Percentiles rank a stretch among this genome's conserved stretches.
Evolutionary conservation across 2,329 filamentous ascomycete genomes (phyloP).

Genomic region (Pestalotiopsis sp.): DNA sequence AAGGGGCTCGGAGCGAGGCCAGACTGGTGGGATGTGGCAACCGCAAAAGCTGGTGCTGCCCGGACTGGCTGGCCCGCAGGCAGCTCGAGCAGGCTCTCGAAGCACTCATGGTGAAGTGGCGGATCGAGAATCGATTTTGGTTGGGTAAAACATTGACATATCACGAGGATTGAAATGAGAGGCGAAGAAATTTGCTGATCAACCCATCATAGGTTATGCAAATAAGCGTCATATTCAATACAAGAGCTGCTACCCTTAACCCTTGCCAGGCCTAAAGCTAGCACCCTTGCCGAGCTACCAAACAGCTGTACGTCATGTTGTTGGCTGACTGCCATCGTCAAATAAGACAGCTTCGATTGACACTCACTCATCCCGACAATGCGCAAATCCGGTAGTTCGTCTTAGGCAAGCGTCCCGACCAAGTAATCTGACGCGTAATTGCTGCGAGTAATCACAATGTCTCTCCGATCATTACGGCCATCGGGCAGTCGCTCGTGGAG

Average conservation of each 20-base stretch:
- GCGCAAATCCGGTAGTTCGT: neutral
- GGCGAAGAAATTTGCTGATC: neutral
- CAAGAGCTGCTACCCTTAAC: neutral
- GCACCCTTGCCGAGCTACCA: neutral
- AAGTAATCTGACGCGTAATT: neutral
- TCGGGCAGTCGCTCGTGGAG: conserved; percentile 13
- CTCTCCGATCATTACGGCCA: conserved; percentile 2
- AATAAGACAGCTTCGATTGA: neutral
- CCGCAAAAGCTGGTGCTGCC: neutral
- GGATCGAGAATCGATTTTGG: neutral
- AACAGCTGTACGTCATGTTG: neutral
- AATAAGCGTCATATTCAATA: neutral
- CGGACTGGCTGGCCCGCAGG: neutral
- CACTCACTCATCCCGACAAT: neutral
- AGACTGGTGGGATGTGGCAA: neutral
- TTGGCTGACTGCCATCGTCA: neutral
- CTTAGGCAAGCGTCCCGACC: neutral
- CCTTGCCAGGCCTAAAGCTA: neutral
- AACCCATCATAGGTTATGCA: neutral
- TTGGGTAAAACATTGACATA: neutral
- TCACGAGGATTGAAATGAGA: neutral
- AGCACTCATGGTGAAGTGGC: neutral
- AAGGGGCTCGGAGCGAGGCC: conserved; percentile 3
- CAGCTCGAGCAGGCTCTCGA: conserved; percentile 3
- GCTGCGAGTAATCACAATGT: neutral